These are phyloP conservation scores for Eragrostis tef DNA, from an alignment of 202 grass and related monocot species.

Conservation along the genomic window DNA sequence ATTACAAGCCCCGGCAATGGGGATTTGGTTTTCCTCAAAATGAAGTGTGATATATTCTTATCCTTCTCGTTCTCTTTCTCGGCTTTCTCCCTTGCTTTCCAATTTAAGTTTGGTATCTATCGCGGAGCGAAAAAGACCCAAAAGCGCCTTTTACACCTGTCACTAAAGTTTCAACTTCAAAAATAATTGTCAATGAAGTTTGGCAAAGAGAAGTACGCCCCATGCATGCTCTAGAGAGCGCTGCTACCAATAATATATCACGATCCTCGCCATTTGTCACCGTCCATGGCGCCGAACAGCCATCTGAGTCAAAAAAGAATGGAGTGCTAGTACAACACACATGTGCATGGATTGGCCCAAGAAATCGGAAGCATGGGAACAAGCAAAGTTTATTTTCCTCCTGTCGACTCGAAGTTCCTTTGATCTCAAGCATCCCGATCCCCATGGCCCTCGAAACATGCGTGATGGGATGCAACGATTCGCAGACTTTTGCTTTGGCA, in stretches of 20 bases:
- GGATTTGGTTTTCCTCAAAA: too few relatives aligned
- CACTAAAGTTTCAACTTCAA: too few relatives aligned
- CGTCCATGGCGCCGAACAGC: not conserved
- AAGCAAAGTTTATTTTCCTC: not conserved
- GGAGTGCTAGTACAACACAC: not conserved
- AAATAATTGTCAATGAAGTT: constrained; percentile 15
- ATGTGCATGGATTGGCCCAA: not conserved
- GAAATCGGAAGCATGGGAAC: not conserved
- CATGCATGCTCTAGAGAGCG: not conserved
- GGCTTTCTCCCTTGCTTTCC: not conserved
- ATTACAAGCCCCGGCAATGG: too few relatives aligned
- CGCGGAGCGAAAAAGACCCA: not conserved
- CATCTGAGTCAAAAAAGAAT: not conserved
- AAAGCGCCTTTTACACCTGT: not conserved
- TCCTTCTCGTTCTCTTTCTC: not conserved
- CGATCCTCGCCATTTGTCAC: constrained; percentile 19
- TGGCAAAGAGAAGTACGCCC: not conserved
- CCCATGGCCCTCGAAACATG: not conserved
- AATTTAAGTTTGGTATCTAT: constrained; percentile 16
- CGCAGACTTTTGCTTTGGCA: not conserved
- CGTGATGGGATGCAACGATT: constrained; percentile 6
- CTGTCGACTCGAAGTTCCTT: not conserved
- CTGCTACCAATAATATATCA: not conserved
- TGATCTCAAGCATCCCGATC: not conserved
- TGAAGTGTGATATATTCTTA: not conserved